These are phyloP conservation scores for Clitopilus passeckerianus DNA, from an alignment of 768 basidiomycete genomes.

Conservation along the genomic window DNA sequence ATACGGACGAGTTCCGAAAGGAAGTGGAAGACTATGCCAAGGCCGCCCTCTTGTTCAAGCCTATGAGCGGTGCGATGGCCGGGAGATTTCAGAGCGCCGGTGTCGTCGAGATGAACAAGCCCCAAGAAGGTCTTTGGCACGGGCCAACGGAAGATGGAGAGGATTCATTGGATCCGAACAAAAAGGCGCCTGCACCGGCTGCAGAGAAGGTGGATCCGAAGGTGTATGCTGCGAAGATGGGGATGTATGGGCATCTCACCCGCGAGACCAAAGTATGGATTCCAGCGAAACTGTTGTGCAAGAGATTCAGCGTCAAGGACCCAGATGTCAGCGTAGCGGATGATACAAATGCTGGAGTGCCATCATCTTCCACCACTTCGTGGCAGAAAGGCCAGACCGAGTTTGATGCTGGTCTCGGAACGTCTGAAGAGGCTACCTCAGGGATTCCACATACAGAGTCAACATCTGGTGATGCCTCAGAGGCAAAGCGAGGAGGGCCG, in stretches of 20 bases:
- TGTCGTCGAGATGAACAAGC: constrained; percentile 58
- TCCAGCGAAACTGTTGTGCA: constrained; percentile 84
- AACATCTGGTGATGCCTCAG: constrained; percentile 11
- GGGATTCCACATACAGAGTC: constrained; percentile 6
- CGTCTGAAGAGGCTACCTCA: constrained; percentile 13
- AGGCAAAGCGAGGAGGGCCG: constrained; percentile 19
- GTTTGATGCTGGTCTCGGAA: constrained; percentile 22
- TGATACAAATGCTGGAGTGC: background rate
- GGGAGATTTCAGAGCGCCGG: constrained; percentile 86
- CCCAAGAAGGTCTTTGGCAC: constrained; percentile 64
- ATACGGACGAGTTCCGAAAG: constrained; percentile 64
- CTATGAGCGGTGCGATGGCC: constrained; percentile 89
- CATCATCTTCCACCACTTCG: constrained; percentile 20
- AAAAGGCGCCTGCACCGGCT: constrained; percentile 29
- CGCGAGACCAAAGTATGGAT: constrained; percentile 71
- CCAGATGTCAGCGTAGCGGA: constrained; percentile 38
- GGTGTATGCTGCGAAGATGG: constrained; percentile 74
- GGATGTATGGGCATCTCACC: constrained; percentile 90
- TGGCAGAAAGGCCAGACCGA: constrained; percentile 27
- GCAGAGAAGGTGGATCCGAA: constrained; percentile 52
- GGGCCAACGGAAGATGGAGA: constrained; percentile 38
- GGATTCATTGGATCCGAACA: constrained; percentile 21
- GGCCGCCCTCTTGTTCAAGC: constrained; percentile 86
- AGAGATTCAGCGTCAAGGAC: constrained; percentile 89
- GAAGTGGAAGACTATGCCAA: constrained; percentile 87